phyloP scores from a whole-genome alignment of 257 asterid species.

The Schizonepeta tenuifolia region DNA sequence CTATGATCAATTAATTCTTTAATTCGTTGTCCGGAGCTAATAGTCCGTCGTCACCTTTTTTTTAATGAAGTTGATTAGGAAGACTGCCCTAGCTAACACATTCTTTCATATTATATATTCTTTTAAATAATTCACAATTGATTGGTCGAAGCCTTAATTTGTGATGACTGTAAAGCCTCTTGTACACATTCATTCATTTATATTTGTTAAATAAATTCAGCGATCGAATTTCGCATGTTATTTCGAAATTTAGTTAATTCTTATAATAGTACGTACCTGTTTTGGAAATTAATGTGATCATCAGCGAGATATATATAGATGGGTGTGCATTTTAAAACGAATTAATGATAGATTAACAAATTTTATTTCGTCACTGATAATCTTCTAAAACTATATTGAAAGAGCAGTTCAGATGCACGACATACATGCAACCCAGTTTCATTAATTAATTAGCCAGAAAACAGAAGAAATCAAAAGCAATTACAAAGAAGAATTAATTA shows the following conservation, averaged over 20 bases:
- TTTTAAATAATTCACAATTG: background rate
- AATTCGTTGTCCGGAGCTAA: slow-evolving; percentile 1
- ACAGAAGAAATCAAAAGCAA: no score
- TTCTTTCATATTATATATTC: background rate
- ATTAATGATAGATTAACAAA: no score
- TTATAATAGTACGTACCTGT: background rate
- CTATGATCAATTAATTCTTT: slow-evolving; percentile 25
- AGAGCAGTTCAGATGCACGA: no score
- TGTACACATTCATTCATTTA: background rate
- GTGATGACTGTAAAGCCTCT: background rate
- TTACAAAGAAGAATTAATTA: no score
- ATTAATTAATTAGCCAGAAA: no score
- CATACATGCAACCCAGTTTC: no score
- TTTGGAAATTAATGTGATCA: no score
- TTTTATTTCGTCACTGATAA: no score
- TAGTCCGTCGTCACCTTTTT: slow-evolving; percentile 16
- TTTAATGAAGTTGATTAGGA: slow-evolving; percentile 31
- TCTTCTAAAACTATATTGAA: no score
- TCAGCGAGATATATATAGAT: no score
- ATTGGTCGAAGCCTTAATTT: no score
- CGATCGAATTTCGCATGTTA: background rate
- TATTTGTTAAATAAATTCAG: background rate
- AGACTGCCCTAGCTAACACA: slow-evolving; percentile 9
- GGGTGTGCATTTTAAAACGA: no score
- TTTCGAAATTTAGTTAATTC: background rate